Percentiles rank a stretch among this genome's conserved stretches.
These are phyloP conservation scores for Pseudogymnoascus sp. DNA, from an alignment of 2,329 filamentous ascomycete genomes.

Conservation along the genomic window DNA sequence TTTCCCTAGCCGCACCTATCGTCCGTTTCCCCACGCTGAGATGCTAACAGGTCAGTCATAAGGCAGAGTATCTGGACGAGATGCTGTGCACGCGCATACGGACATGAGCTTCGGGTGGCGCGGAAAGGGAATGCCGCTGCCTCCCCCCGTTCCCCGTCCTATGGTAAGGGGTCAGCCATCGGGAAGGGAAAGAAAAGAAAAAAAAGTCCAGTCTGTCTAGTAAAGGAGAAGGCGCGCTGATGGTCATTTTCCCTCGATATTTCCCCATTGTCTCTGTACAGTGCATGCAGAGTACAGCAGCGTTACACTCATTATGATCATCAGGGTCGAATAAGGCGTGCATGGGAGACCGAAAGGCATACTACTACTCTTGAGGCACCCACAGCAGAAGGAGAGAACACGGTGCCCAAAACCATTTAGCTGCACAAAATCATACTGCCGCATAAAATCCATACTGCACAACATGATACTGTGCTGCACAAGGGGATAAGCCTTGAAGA, in stretches of 20 bases:
- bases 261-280: not conserved
- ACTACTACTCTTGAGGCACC: not conserved
- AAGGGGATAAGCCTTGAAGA: conserved; percentile 2
- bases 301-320: not conserved
- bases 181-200: not conserved
- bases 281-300: not conserved
- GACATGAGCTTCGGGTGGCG: not conserved
- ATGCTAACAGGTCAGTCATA: not conserved
- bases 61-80: not conserved
- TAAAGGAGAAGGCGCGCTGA: not conserved
- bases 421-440: not conserved
- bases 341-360: not conserved
- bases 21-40: not conserved
- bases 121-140: not conserved
- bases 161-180: not conserved
- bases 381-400: not conserved
- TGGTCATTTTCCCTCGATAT: not conserved
- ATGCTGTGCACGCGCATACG: conserved; percentile 4
- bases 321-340: not conserved
- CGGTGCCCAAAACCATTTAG: not conserved
- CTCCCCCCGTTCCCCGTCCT: not conserved
- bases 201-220: not conserved
- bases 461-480: not conserved
- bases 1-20: not conserved
- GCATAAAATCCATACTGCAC: not conserved